phyloP scores from a whole-genome alignment of 2,329 filamentous ascomycete genomes.

The Sporothrix schenckii region DNA sequence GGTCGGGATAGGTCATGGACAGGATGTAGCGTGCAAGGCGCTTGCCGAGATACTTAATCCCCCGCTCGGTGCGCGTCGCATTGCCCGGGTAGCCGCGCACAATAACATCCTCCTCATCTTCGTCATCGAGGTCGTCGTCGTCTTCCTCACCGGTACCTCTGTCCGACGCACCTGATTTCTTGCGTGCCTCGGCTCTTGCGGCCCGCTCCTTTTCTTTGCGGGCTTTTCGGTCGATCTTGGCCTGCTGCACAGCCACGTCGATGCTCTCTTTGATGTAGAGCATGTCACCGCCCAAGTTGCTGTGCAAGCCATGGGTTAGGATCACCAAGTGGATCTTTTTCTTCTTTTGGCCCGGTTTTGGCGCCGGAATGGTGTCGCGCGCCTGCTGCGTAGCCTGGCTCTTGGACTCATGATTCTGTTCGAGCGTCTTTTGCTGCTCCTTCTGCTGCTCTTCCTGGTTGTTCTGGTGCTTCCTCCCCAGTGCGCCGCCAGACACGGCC shows the following conservation, averaged over 20 bases:
- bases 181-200: slow-evolving; percentile 32
- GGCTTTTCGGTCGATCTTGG: slow-evolving; percentile 67
- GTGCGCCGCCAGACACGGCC: slow-evolving; percentile 2
- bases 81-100: slow-evolving; percentile 90
- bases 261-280: slow-evolving; percentile 97
- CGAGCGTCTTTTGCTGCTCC: slow-evolving; percentile 20
- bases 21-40: slow-evolving; percentile 89
- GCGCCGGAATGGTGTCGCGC: slow-evolving; percentile 20
- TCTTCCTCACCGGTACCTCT: slow-evolving; percentile 21
- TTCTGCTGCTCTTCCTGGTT: slow-evolving; percentile 32
- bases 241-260: slow-evolving; percentile 76
- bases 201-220: slow-evolving; percentile 55
- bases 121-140: slow-evolving; percentile 44
- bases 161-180: slow-evolving; percentile 32
- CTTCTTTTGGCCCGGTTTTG: slow-evolving; percentile 51
- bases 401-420: slow-evolving; percentile 32
- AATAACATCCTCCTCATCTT: slow-evolving; percentile 81
- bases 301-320: slow-evolving; percentile 91
- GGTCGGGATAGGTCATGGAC: slow-evolving; percentile 88
- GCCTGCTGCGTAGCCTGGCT: slow-evolving; percentile 30
- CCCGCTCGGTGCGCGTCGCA: slow-evolving; percentile 85
- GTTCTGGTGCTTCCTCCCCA: slow-evolving; percentile 29
- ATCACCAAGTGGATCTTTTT: slow-evolving; percentile 90
- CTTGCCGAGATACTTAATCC: slow-evolving; percentile 96
- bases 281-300: slow-evolving; percentile 95